Conservation (phyloP, 306 rosid species). For the Neltuma alba region DNA sequence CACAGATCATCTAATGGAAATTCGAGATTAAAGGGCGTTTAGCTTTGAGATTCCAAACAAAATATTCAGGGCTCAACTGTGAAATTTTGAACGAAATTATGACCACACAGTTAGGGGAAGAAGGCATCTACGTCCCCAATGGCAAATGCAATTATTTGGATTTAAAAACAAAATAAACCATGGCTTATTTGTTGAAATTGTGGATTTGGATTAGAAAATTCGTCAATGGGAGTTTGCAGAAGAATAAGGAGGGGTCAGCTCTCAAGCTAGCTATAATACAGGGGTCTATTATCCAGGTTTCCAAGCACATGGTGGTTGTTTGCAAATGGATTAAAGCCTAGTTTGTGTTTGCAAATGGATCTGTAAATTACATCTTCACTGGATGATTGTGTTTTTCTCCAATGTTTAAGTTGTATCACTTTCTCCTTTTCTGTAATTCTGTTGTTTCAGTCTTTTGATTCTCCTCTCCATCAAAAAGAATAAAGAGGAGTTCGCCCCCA, state of each 20-base stretch:
- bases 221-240: background rate
- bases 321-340: background rate
- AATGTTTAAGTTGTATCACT: background rate
- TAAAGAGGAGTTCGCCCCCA: no score
- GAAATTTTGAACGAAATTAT: background rate
- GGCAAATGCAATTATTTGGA: background rate
- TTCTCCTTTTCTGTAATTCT: conserved; percentile 9
- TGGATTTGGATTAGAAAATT: background rate
- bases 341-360: background rate
- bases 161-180: background rate
- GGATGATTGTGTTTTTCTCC: background rate
- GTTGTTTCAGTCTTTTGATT: background rate
- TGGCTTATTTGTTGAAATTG: background rate
- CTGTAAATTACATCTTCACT: background rate
- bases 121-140: background rate
- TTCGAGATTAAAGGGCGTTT: no score
- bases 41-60: background rate
- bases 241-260: background rate
- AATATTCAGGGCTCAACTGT: background rate
- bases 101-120: background rate
- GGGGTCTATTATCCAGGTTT: background rate
- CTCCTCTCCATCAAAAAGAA: background rate
- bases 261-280: background rate
- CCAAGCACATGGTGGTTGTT: background rate
- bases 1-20: background rate